Evolutionary conservation across 1,284 basidiomycete species (phyloP).

Genomic region (Tylopilus sp.): DNA sequence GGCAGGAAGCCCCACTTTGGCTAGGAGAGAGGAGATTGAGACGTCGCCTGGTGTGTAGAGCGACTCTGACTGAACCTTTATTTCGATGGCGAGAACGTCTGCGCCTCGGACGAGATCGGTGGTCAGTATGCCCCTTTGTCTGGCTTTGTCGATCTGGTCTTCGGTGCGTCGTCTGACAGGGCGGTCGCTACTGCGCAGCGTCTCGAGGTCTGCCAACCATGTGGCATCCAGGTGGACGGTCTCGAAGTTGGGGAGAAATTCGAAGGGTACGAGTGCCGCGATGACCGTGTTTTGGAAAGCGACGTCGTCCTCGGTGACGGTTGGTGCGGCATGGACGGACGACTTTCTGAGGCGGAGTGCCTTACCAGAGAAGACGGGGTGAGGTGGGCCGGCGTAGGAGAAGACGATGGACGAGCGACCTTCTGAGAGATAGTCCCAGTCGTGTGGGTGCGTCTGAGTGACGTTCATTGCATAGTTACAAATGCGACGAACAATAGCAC

Average conservation of each 20-base stretch:
- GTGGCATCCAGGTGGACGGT: slow-evolving; percentile 47
- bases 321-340: slow-evolving; percentile 2
- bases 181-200: slow-evolving; percentile 45
- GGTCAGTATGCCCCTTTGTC: slow-evolving; percentile 59
- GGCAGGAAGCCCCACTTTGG: slow-evolving; percentile 95
- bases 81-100: slow-evolving; percentile 68
- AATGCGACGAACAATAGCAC: slow-evolving; percentile 20
- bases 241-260: slow-evolving; percentile 55
- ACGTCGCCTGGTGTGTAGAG: not conserved
- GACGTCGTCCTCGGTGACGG: slow-evolving; percentile 42
- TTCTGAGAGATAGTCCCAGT: slow-evolving; percentile 85
- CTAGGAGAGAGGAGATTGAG: slow-evolving; percentile 38
- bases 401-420: slow-evolving; percentile 88
- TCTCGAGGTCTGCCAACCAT: slow-evolving; percentile 60
- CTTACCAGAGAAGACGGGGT: slow-evolving; percentile 51
- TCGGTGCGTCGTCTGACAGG: slow-evolving; percentile 50
- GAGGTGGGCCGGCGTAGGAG: slow-evolving; percentile 59
- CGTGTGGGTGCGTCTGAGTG: slow-evolving; percentile 42
- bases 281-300: slow-evolving; percentile 61
- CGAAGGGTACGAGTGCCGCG: slow-evolving; percentile 51
- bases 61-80: slow-evolving; percentile 58
- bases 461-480: slow-evolving; percentile 11
- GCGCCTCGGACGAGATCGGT: slow-evolving; percentile 64
- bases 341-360: slow-evolving; percentile 73
- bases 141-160: slow-evolving; percentile 56